Evolutionary conservation across 1,139 yeast species (phyloP).

Genomic region (Yamadazyma kanchanaburiensis): DNA sequence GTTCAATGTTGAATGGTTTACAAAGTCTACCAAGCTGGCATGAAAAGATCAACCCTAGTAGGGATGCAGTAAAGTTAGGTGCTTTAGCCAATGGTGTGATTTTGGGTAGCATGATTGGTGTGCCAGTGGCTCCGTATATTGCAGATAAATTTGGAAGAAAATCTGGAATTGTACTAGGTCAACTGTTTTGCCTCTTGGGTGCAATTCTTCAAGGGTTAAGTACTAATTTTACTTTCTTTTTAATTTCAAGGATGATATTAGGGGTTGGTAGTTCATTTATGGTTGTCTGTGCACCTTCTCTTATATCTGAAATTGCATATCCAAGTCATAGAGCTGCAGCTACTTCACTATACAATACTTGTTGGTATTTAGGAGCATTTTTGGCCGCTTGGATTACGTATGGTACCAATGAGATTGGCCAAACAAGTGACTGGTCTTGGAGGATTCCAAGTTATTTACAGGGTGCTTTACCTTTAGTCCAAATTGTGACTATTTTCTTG

Average conservation of each 20-base stretch:
- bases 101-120: slow-evolving; percentile 19
- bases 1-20: slow-evolving; percentile 48
- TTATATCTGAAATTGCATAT: slow-evolving; percentile 40
- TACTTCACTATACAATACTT: slow-evolving; percentile 46
- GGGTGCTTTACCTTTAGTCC: slow-evolving; percentile 29
- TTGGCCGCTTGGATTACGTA: slow-evolving; percentile 50
- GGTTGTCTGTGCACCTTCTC: slow-evolving; percentile 34
- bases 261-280: slow-evolving; percentile 30
- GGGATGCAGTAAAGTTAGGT: slow-evolving; percentile 34
- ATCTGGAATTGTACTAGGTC: slow-evolving; percentile 23
- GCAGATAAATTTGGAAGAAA: slow-evolving; percentile 33
- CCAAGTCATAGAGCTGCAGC: slow-evolving; percentile 46
- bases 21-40: slow-evolving; percentile 40
- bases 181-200: slow-evolving; percentile 27
- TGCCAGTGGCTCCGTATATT: slow-evolving; percentile 17
- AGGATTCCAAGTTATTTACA: slow-evolving; percentile 46
- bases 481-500: slow-evolving; percentile 21
- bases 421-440: slow-evolving; percentile 29
- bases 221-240: slow-evolving; percentile 5
- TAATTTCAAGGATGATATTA: slow-evolving; percentile 4
- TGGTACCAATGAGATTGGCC: slow-evolving; percentile 35
- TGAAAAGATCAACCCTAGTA: slow-evolving; percentile 27
- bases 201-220: slow-evolving; percentile 38
- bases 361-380: slow-evolving; percentile 51
- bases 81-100: slow-evolving; percentile 34